Base-by-base conservation (phyloP, 2,329 filamentous ascomycete species). In the Emergomyces orientalis region DNA sequence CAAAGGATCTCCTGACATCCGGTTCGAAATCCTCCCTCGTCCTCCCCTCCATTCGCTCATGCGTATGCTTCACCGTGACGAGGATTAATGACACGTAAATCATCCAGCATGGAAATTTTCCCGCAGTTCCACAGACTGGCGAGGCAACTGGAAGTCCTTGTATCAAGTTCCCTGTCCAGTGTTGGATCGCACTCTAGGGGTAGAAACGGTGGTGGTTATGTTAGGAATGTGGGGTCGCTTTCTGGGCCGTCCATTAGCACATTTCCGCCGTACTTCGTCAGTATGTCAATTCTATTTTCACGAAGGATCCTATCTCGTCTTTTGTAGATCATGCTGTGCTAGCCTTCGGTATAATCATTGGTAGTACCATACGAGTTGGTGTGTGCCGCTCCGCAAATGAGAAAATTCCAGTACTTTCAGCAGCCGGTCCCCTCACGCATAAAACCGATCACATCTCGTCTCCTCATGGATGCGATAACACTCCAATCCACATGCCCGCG, bases 391-490 rank as follows among this genome's bases (percentile, higher is more conserved):
- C 32, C 22, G 19, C 8, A 32, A 25, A 57, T 19, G 32, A 37
- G 22, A n/a, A 13, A 25, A n/a, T 2, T 43, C 19, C 56, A 41
- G 27, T n/a, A 32, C 13, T 30, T 19, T 34, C 30, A 22, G 22
- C 22, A 49, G 9, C 22, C 45, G 22, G 43, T 8, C n/a, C 17
- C n/a, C 17, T 64, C 55, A 67, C 9, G 61, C 65, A 54, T 67
- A 78, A 64, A 78, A 77, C 8, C 75, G 73, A 34, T 75, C 75
- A 69, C 77, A 79, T 60, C 76, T 72, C 51, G 76, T 78, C 64
- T 79, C 79, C 66, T 79, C 77, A 72, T 81, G 79, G 3, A 75
- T 69, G 61, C 72, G 75, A 66, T 79, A 80, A 67, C 79, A 81
- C 59, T 77, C 78, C 62, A 80, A 64, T 45, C 79, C 77, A 70